Conservation (phyloP, 2,329 filamentous ascomycete genomes). For the Lachnellula arida region DNA sequence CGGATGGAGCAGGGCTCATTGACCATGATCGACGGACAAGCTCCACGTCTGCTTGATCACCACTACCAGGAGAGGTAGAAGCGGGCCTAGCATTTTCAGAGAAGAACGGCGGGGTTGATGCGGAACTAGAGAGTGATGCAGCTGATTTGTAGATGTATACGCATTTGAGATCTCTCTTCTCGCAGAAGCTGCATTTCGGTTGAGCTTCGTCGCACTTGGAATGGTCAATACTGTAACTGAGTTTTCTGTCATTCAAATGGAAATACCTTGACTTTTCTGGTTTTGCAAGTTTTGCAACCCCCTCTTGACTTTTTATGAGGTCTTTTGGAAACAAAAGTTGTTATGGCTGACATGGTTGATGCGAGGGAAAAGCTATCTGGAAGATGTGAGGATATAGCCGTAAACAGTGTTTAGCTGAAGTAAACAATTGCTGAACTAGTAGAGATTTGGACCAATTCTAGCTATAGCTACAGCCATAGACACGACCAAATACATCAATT, state of each 20-base stretch:
- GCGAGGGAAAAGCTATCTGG: neutral
- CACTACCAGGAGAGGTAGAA: neutral
- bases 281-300: slow-evolving; percentile 29
- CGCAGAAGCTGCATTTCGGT: slow-evolving; percentile 28
- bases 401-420: neutral
- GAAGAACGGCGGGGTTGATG: neutral
- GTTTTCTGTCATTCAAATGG: neutral
- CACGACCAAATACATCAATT: too few relatives aligned
- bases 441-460: neutral
- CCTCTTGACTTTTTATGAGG: slow-evolving; percentile 30
- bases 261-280: slow-evolving; percentile 29
- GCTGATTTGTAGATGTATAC: slow-evolving; percentile 14
- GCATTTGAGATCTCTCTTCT: slow-evolving; percentile 25
- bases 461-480: neutral
- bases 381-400: neutral
- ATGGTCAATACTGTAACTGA: slow-evolving; percentile 7
- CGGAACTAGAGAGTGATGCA: neutral
- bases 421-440: neutral
- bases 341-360: slow-evolving; percentile 20
- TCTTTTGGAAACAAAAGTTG: slow-evolving; percentile 26
- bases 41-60: neutral
- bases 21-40: neutral
- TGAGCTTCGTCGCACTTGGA: slow-evolving; percentile 27
- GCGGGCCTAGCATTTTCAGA: neutral
- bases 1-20: neutral